These are phyloP conservation scores for Favolaschia claudopus DNA, from an alignment of 768 basidiomycete genomes.

Conservation along the genomic window DNA sequence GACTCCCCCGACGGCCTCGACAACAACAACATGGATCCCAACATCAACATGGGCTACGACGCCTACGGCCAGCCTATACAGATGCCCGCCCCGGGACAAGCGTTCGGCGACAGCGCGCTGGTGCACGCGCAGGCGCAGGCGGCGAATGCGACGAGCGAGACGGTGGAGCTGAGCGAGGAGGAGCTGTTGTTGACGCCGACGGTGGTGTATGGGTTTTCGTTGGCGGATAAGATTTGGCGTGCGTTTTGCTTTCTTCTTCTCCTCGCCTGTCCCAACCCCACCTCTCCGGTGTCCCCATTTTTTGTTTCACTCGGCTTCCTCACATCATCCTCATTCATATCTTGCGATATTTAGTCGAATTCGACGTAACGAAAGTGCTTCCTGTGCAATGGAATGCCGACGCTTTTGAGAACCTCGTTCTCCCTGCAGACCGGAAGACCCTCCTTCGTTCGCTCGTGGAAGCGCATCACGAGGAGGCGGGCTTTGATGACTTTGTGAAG, in stretches of 20 bases:
- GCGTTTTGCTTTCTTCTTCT: conserved; percentile 31
- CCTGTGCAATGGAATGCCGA: conserved; percentile 64
- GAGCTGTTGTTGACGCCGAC: conserved; percentile 64
- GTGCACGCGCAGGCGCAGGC: conserved; percentile 27
- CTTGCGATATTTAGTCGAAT: conserved; percentile 60
- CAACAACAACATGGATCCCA: neutral
- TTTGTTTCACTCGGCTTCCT: neutral
- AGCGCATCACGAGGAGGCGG: conserved; percentile 59
- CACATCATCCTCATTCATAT: neutral
- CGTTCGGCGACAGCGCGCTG: conserved; percentile 22
- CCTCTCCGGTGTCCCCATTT: neutral
- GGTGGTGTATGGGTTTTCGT: conserved; percentile 68
- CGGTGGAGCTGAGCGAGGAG: conserved; percentile 50
- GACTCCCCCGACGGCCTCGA: neutral
- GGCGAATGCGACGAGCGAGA: conserved; percentile 15
- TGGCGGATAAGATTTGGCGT: conserved; percentile 68
- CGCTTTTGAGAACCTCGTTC: conserved; percentile 66
- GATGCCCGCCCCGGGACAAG: conserved; percentile 6
- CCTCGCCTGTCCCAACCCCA: neutral
- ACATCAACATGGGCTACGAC: conserved; percentile 16
- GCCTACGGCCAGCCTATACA: conserved; percentile 31
- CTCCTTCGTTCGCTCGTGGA: conserved; percentile 65
- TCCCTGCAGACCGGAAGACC: conserved; percentile 60
- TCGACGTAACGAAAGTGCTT: conserved; percentile 61
- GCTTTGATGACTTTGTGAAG: conserved; percentile 68